Base-by-base conservation (phyloP, 2,329 filamentous ascomycete species). In the Penicillium sp. region DNA sequence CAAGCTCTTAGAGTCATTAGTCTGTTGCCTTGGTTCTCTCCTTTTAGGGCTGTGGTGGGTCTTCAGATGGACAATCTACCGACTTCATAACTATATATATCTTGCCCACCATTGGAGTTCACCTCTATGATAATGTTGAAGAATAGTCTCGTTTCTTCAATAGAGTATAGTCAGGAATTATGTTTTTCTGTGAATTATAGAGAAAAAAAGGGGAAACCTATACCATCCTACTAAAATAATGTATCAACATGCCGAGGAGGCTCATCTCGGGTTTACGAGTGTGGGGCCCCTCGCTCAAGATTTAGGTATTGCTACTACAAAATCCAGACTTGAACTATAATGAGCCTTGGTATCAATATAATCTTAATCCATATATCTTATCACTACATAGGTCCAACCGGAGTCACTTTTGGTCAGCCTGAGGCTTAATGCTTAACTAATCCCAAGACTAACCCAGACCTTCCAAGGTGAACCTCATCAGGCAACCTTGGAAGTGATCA, bases 1-100 rank as follows among this genome's bases (percentile, higher is more conserved):
- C n/a, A 31, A 29, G 10, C 17, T 12, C 1, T 6, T 19, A 4
- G 12, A 1, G 0, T 2, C n/a, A 19, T 31, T 15, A 4, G 6
- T 45, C 7, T 29, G 1, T 15, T 31, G 4, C n/a, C 6, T 15
- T 6, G 6, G n/a, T 15, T 19, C 12, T 17, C 19, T 35, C 8
- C 8, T 47, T 4, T 23, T 48, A 48, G 44, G 29, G 44, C 12
- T 48, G 27, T 21, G 4, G 29, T 48, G 19, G 29, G 29, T 23
- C 29, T 15, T 10, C 5, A 44, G 15, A 43, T 21, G 21, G 8
- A 10, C 2, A n/a, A 12, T n/a, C 23, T 10, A n/a, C 8, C 6
- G 19, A n/a, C n/a, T n/a, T 42, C 6, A 17, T n/a, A n/a, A n/a
- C n/a, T 36, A 4, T 33, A 23, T 33, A 33, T 48, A 35, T 23